Evolutionary conservation across 352 stramenopile genomes (phyloP).

Genomic region (Globisporangium nodosum): DNA sequence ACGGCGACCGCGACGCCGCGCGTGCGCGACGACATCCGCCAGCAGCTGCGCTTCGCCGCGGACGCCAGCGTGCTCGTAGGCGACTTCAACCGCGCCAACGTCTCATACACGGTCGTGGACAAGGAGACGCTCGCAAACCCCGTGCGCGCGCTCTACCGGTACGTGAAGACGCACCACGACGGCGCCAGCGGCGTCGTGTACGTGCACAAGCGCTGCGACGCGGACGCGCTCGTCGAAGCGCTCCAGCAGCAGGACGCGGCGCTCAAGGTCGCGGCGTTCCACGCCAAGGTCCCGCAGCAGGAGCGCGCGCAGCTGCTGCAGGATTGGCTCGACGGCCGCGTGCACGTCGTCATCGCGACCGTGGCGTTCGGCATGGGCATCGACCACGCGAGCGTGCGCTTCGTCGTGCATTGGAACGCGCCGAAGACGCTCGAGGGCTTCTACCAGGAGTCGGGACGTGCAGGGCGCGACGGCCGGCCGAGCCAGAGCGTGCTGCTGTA

Average conservation of each 20-base stretch:
- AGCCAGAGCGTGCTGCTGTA: slow-evolving; percentile 87
- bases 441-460: slow-evolving; percentile 95
- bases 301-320: slow-evolving; percentile 36
- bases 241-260: slow-evolving; percentile 20
- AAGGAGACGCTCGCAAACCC: slow-evolving; percentile 46
- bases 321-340: slow-evolving; percentile 34
- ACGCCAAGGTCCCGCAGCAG: slow-evolving; percentile 39
- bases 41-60: slow-evolving; percentile 29
- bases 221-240: slow-evolving; percentile 32
- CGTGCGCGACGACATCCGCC: slow-evolving; percentile 59
- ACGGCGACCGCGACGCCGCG: slow-evolving; percentile 83
- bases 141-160: slow-evolving; percentile 27
- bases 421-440: slow-evolving; percentile 93
- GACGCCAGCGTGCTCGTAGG: slow-evolving; percentile 34
- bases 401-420: slow-evolving; percentile 87
- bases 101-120: slow-evolving; percentile 46
- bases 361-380: slow-evolving; percentile 94
- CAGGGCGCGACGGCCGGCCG: slow-evolving; percentile 89
- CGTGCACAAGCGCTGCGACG: slow-evolving; percentile 50
- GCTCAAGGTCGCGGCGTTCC: slow-evolving; percentile 37
- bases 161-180: slow-evolving; percentile 32
- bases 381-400: slow-evolving; percentile 87
- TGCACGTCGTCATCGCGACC: slow-evolving; percentile 87
- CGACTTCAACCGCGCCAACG: slow-evolving; percentile 60
- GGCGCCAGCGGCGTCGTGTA: slow-evolving; percentile 38